A percentile compares a stretch with the other conserved stretches of the same genome.
Evolutionary conservation across 352 stramenopile genomes (phyloP).

Genomic region (Phytophthora podocarpi): DNA sequence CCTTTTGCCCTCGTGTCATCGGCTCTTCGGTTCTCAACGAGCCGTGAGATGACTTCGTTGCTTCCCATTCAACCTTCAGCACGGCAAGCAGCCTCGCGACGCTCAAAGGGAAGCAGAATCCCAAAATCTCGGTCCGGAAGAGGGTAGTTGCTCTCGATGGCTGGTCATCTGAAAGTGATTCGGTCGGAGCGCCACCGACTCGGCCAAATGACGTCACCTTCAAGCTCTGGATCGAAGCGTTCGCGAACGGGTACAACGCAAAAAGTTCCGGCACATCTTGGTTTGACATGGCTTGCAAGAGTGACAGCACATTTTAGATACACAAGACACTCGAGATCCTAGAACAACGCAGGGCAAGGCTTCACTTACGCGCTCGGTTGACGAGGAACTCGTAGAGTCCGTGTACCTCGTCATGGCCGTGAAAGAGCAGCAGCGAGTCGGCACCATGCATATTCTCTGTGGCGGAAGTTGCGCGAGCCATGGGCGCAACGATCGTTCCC

Average conservation of each 20-base stretch:
- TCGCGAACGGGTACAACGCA: constrained; percentile 56
- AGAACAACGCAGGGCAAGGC: not conserved
- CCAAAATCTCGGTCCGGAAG: constrained; percentile 56
- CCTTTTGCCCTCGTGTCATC: not conserved
- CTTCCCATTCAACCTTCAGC: constrained; percentile 42
- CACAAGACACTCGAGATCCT: constrained; percentile 3
- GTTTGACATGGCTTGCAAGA: constrained; percentile 63
- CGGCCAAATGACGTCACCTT: constrained; percentile 45
- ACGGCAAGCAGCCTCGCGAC: constrained; percentile 43
- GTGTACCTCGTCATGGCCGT: constrained; percentile 66
- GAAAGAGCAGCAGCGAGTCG: constrained; percentile 71
- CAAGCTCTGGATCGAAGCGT: constrained; percentile 66
- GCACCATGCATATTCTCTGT: constrained; percentile 52
- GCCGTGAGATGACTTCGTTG: not conserved
- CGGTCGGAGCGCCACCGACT: constrained; percentile 12
- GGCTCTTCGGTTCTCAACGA: not conserved
- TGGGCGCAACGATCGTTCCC: constrained; percentile 2
- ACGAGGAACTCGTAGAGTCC: constrained; percentile 80
- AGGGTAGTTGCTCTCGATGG: constrained; percentile 16
- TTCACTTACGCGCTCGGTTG: constrained; percentile 73
- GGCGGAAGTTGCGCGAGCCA: constrained; percentile 17
- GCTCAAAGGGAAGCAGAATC: constrained; percentile 59
- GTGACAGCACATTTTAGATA: not conserved
- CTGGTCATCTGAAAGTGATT: constrained; percentile 20
- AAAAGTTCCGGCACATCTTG: constrained; percentile 76